phyloP scores from a whole-genome alignment of 2,329 filamentous ascomycete genomes.

The Verticillium zaregamsianum region DNA sequence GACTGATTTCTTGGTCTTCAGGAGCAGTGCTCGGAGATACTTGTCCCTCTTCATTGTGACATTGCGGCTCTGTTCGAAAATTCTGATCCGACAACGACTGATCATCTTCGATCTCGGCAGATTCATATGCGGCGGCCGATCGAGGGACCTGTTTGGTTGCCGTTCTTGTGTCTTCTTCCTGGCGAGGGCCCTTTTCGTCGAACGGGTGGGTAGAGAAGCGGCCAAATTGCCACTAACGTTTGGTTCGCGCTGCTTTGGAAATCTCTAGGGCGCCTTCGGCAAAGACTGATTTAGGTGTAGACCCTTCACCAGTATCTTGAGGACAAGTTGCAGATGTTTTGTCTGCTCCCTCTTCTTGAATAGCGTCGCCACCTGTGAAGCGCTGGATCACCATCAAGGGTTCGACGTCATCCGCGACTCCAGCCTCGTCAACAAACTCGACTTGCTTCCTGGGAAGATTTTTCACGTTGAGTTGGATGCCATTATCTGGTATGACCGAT shows the following conservation, averaged over 20 bases:
- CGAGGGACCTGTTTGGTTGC: not conserved
- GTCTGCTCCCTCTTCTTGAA: too few relatives aligned
- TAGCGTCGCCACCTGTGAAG: too few relatives aligned
- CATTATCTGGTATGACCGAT: not conserved
- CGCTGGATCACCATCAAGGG: too few relatives aligned
- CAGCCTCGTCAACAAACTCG: too few relatives aligned
- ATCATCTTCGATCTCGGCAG: not conserved
- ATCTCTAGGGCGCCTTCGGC: not conserved
- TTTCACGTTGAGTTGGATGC: not conserved
- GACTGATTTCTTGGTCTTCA: not conserved
- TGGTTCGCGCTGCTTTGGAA: not conserved
- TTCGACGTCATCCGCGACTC: too few relatives aligned
- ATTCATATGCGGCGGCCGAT: too few relatives aligned
- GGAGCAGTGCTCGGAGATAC: not conserved
- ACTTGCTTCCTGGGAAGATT: not conserved
- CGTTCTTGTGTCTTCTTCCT: not conserved
- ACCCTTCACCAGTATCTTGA: not conserved
- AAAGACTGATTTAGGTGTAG: not conserved
- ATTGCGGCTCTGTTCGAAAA: not conserved
- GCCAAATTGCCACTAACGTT: not conserved
- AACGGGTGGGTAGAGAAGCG: not conserved
- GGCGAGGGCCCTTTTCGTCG: not conserved
- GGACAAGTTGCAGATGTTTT: too few relatives aligned
- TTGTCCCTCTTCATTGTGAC: not conserved
- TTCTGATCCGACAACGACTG: too few relatives aligned